Conservation (phyloP, 768 basidiomycete species). For the Termitomyces sp. region DNA sequence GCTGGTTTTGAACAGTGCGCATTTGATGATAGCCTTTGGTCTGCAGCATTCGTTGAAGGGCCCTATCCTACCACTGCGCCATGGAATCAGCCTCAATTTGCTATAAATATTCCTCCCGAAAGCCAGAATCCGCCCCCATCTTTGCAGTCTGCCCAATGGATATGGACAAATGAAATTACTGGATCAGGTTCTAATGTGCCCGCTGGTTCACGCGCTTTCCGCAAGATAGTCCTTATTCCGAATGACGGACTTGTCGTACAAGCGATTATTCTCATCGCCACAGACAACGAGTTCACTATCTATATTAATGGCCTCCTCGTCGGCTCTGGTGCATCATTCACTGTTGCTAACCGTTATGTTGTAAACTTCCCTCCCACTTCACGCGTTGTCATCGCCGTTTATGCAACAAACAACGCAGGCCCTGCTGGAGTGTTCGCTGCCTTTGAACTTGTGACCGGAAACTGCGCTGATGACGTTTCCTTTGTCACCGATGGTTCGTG, state of each 20-base stretch:
- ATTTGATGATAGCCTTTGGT: constrained; percentile 25
- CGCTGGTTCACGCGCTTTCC: constrained; percentile 22
- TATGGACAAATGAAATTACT: constrained; percentile 25
- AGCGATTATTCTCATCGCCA: constrained; percentile 18
- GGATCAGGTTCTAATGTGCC: constrained; percentile 13
- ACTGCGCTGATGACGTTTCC: constrained; percentile 9
- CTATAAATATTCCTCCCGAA: constrained; percentile 11
- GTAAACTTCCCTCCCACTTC: constrained; percentile 11
- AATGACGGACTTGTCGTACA: constrained; percentile 14
- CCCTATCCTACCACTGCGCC: constrained; percentile 9
- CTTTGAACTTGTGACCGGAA: constrained; percentile 11
- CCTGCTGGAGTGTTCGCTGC: constrained; percentile 16
- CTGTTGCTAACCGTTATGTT: constrained; percentile 13
- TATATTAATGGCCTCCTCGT: constrained; percentile 23
- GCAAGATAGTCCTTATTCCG: constrained; percentile 21
- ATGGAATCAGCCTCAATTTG: constrained; percentile 1
- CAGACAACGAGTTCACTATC: constrained; percentile 21
- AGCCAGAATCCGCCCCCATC: constrained; percentile 16
- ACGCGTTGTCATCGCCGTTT: constrained; percentile 16
- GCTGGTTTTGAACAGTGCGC: constrained; percentile 22
- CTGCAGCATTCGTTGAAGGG: constrained; percentile 19
- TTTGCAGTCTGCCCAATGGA: constrained; percentile 20
- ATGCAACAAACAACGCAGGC: constrained; percentile 5
- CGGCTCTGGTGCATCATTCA: constrained; percentile 15
- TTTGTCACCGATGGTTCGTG: constrained; percentile 18